Conservation (phyloP, 192 early-diverging fungal genomes). For the Mortierella claussenii region DNA sequence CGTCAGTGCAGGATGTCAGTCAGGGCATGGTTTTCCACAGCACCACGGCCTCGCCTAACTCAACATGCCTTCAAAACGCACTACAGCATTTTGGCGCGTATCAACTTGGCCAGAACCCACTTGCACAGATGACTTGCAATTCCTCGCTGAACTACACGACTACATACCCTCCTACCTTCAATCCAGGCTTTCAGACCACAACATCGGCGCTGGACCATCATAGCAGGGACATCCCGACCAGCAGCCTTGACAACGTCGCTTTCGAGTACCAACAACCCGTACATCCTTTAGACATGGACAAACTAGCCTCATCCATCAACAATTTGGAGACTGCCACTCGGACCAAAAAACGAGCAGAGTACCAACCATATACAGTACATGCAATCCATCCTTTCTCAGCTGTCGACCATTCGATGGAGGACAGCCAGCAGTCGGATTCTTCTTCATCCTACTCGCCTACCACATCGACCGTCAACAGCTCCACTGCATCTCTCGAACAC, state of each 20-base stretch:
- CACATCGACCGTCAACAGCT: background rate
- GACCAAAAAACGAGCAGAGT: conserved; percentile 4
- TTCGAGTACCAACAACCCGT: background rate
- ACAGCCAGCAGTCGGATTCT: background rate
- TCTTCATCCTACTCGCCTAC: conserved; percentile 11
- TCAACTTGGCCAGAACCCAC: conserved; percentile 8
- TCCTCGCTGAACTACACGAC: background rate
- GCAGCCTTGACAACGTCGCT: background rate
- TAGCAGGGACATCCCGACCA: too few relatives aligned
- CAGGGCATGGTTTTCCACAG: conserved; percentile 2
- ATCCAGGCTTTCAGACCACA: background rate
- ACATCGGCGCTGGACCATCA: background rate
- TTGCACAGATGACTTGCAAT: conserved; percentile 4
- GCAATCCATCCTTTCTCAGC: background rate
- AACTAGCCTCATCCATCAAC: conserved; percentile 27
- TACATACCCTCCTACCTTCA: background rate
- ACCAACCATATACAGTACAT: background rate
- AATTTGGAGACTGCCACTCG: conserved; percentile 24
- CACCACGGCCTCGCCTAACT: background rate
- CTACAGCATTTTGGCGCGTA: conserved; percentile 15
- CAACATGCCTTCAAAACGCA: background rate
- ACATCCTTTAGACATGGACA: conserved; percentile 44
- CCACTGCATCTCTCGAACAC: background rate
- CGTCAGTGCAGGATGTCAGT: conserved; percentile 1
- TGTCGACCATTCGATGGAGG: background rate